phyloP scores from a whole-genome alignment of 805 yeast species.

The Lipomyces lipofer region DNA sequence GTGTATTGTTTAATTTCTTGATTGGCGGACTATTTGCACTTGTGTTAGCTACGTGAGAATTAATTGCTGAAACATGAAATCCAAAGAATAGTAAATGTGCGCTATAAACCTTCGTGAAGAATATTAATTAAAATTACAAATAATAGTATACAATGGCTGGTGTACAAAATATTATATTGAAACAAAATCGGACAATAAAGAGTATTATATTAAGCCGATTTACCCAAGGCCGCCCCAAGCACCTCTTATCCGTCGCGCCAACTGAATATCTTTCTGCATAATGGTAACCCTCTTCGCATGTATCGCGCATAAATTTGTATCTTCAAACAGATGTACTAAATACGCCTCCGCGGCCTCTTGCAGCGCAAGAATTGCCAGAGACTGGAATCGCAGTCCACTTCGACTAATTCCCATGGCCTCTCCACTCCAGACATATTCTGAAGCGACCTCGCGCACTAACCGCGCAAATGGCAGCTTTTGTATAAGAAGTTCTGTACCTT shows the following conservation, averaged over 20 bases:
- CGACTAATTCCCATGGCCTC: conserved; percentile 9
- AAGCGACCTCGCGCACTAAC: conserved; percentile 93
- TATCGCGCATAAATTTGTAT: conserved; percentile 96
- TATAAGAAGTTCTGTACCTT: conserved; percentile 90
- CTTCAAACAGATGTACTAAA: conserved; percentile 93
- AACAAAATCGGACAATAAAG: no score
- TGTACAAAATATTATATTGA: no score
- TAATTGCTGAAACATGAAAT: no score
- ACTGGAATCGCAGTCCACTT: conserved; percentile 86
- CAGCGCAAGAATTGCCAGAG: conserved; percentile 95
- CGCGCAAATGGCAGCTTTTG: conserved; percentile 98
- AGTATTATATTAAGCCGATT: neutral
- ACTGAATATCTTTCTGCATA: conserved; percentile 96
- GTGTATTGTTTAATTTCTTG: no score
- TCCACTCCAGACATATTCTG: conserved; percentile 65
- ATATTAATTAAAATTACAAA: no score
- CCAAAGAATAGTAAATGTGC: no score
- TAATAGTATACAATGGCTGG: no score
- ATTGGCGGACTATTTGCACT: no score
- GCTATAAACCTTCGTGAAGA: no score
- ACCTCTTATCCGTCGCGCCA: conserved; percentile 98
- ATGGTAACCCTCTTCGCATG: conserved; percentile 99
- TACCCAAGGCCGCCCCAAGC: conserved; percentile 40
- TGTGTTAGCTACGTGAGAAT: no score
- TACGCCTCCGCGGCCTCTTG: conserved; percentile 99